Conservation (phyloP, 257 asterid genomes). For the Jacaranda mimosifolia region DNA sequence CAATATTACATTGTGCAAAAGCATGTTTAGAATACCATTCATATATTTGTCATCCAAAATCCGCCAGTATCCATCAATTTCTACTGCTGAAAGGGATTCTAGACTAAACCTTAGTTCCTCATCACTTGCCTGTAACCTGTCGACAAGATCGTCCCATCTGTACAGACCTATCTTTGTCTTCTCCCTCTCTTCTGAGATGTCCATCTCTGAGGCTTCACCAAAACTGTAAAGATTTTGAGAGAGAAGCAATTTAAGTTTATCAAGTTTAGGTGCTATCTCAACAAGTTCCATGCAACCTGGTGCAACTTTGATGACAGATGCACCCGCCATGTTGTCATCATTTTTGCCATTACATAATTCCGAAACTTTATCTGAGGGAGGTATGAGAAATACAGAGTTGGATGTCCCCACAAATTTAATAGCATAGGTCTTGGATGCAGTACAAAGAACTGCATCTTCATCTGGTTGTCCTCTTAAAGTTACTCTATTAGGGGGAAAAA, state of each 20-base stretch:
- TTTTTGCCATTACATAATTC: slow-evolving; percentile 44
- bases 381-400: slow-evolving; percentile 86
- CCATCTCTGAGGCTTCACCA: slow-evolving; percentile 66
- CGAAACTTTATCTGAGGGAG: slow-evolving; percentile 56
- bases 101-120: slow-evolving; percentile 71
- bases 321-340: slow-evolving; percentile 46
- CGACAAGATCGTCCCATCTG: slow-evolving; percentile 82
- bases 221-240: slow-evolving; percentile 72
- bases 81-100: slow-evolving; percentile 68
- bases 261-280: slow-evolving; percentile 89
- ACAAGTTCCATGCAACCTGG: slow-evolving; percentile 89
- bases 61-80: slow-evolving; percentile 90
- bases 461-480: slow-evolving; percentile 89
- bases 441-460: slow-evolving; percentile 95
- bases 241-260: slow-evolving; percentile 80
- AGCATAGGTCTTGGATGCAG: slow-evolving; percentile 81
- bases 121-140: slow-evolving; percentile 84
- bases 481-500: slow-evolving; percentile 51
- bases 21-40: slow-evolving; percentile 68
- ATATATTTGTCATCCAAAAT: slow-evolving; percentile 69
- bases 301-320: slow-evolving; percentile 76
- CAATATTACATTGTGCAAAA: slow-evolving; percentile 62
- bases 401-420: slow-evolving; percentile 94
- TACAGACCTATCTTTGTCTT: slow-evolving; percentile 51
- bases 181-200: slow-evolving; percentile 49